Evolutionary conservation across 1,284 basidiomycete species (phyloP).

Genomic region (Uromyces viciae-fabae): DNA sequence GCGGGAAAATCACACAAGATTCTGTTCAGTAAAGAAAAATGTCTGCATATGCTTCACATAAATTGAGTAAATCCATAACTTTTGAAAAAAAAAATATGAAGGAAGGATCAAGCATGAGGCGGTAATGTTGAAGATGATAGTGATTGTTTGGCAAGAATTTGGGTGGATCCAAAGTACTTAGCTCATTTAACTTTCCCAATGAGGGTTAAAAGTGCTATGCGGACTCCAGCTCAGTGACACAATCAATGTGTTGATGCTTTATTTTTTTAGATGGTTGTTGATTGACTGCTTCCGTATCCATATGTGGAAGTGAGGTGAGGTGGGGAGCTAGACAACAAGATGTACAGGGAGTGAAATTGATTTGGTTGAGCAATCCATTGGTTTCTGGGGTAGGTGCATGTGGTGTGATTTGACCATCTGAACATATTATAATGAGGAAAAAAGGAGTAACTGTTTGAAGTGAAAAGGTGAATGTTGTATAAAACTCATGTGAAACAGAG

Average conservation of each 20-base stretch:
- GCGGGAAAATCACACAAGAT: no score
- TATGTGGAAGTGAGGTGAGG: slow-evolving; percentile 22
- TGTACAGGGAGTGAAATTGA: slow-evolving; percentile 30
- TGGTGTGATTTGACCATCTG: slow-evolving; percentile 12
- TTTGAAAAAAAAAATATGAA: no score
- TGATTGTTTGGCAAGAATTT: slow-evolving; percentile 29
- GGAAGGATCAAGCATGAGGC: slow-evolving; percentile 16
- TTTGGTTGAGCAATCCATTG: slow-evolving; percentile 15
- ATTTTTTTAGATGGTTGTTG: slow-evolving; percentile 20
- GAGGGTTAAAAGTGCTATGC: background rate
- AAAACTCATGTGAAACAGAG: background rate
- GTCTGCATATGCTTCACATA: no score
- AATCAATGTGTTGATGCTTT: slow-evolving; percentile 24
- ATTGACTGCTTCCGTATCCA: background rate
- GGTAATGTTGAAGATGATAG: slow-evolving; percentile 17
- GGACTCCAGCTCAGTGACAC: slow-evolving; percentile 27
- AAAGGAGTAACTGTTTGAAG: background rate
- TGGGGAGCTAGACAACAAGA: slow-evolving; percentile 32
- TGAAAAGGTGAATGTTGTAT: background rate
- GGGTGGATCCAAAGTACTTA: slow-evolving; percentile 3
- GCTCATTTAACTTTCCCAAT: background rate
- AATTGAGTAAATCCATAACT: no score
- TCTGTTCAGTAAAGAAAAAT: no score
- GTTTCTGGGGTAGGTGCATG: background rate
- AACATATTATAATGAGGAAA: background rate